A percentile compares a stretch with the other conserved stretches of the same genome.
Evolutionary conservation across 2,329 filamentous ascomycete species (phyloP).

Genomic region (Aaosphaeria pasadenensis): DNA sequence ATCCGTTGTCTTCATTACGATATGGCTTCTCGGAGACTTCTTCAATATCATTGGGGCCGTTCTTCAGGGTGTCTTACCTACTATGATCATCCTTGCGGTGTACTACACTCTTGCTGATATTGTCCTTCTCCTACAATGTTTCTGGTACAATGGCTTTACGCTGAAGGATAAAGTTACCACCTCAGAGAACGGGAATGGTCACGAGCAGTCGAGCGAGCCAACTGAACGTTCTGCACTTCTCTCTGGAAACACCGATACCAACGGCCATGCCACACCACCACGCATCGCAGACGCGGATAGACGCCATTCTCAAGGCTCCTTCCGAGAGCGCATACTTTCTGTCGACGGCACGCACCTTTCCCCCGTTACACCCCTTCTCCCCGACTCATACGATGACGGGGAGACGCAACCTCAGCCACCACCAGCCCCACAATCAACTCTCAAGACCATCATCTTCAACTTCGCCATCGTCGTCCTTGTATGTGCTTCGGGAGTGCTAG

Average conservation of each 20-base stretch:
- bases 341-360: constrained; percentile 69
- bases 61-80: constrained; percentile 85
- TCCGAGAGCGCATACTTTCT: constrained; percentile 50
- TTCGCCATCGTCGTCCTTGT: constrained; percentile 74
- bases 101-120: constrained; percentile 93
- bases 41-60: constrained; percentile 96
- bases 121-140: constrained; percentile 83
- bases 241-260: constrained; percentile 16
- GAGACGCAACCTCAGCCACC: constrained; percentile 37
- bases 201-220: not conserved
- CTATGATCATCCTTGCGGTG: constrained; percentile 91
- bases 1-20: constrained; percentile 84
- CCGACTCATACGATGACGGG: constrained; percentile 38
- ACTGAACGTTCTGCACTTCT: constrained; percentile 33
- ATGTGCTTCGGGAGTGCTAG: constrained; percentile 75
- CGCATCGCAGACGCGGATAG: constrained; percentile 36
- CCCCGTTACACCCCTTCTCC: constrained; percentile 75
- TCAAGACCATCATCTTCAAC: constrained; percentile 70
- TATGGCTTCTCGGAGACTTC: constrained; percentile 92
- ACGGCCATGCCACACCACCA: constrained; percentile 20
- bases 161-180: constrained; percentile 33
- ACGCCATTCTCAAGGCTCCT: constrained; percentile 33
- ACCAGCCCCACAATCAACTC: constrained; percentile 39
- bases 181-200: constrained; percentile 28
- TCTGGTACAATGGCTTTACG: constrained; percentile 87